Percentiles rank a stretch among this genome's conserved stretches.
Conservation (phyloP, 2,329 filamentous ascomycete genomes). For the Epichloe elymi region DNA sequence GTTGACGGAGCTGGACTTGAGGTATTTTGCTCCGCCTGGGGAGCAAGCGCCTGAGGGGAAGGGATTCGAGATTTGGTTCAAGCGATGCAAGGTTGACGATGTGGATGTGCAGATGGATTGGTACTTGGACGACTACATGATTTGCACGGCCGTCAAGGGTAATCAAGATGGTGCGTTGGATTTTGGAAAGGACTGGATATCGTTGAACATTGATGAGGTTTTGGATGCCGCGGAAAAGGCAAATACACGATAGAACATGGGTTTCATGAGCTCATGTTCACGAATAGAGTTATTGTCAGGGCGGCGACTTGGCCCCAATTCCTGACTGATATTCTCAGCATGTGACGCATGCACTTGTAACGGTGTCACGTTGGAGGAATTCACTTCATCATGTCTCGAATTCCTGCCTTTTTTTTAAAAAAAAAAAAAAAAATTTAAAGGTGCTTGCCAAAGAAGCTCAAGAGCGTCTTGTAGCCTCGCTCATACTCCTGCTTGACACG, state of each 20-base stretch:
- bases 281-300: background rate
- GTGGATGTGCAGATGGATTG: conserved; percentile 23
- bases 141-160: conserved; percentile 36
- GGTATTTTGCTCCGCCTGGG: conserved; percentile 43
- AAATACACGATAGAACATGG: background rate
- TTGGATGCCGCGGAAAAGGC: conserved; percentile 28
- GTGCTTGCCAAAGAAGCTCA: conserved; percentile 45
- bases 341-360: too few species aligned
- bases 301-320: background rate
- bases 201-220: conserved; percentile 31
- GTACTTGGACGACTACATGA: conserved; percentile 40
- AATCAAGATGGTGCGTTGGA: conserved; percentile 24
- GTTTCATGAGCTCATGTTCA: background rate
- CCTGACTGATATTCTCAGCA: too few species aligned
- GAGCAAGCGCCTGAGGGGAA: conserved; percentile 8
- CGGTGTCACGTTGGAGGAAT: too few species aligned
- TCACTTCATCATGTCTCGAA: too few species aligned
- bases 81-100: conserved; percentile 18
- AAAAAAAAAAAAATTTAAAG: too few species aligned
- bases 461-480: conserved; percentile 45
- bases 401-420: background rate
- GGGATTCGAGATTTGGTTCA: conserved; percentile 19
- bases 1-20: conserved; percentile 59
- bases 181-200: conserved; percentile 15
- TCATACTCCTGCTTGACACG: conserved; percentile 48